phyloP scores from a whole-genome alignment of 2,329 filamentous ascomycete genomes.

The Ophiocordyceps polyrhachis-furcata region DNA sequence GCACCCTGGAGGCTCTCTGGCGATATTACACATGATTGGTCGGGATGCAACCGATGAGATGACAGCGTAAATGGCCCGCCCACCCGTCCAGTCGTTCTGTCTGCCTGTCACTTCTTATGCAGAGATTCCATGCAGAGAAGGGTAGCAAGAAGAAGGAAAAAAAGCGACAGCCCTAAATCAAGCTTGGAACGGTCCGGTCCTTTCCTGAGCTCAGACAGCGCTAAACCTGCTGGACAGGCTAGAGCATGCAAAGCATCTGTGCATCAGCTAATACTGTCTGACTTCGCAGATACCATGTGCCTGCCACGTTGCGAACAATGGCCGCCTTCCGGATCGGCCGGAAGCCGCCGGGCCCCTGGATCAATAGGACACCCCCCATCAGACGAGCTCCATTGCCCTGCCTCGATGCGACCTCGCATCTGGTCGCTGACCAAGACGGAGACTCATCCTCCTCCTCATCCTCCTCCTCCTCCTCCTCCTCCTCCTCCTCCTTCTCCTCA shows the following conservation, averaged over 20 bases:
- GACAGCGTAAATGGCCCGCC: constrained; percentile 42
- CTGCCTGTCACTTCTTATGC: not conserved
- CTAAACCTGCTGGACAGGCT: not conserved
- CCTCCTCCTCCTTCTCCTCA: too few relatives aligned
- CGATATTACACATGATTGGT: constrained; percentile 85
- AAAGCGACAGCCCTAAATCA: too few relatives aligned
- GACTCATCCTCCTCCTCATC: too few relatives aligned
- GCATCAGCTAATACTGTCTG: not conserved
- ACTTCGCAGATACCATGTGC: not conserved
- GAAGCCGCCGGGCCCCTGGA: constrained; percentile 61
- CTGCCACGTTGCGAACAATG: constrained; percentile 10
- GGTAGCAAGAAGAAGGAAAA: too few relatives aligned
- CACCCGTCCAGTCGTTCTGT: not conserved
- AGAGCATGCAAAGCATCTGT: too few relatives aligned
- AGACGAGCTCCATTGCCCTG: constrained; percentile 65
- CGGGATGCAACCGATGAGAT: constrained; percentile 90
- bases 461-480: too few relatives aligned
- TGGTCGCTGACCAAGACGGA: too few relatives aligned
- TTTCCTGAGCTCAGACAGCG: not conserved
- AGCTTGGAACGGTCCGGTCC: not conserved
- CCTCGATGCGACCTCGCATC: constrained; percentile 3
- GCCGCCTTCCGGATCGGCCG: constrained; percentile 52
- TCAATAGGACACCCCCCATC: constrained; percentile 77
- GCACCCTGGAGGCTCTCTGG: constrained; percentile 81
- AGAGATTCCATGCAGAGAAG: not conserved